phyloP scores from a whole-genome alignment of 2,329 filamentous ascomycete species.

The Apiospora sp. region DNA sequence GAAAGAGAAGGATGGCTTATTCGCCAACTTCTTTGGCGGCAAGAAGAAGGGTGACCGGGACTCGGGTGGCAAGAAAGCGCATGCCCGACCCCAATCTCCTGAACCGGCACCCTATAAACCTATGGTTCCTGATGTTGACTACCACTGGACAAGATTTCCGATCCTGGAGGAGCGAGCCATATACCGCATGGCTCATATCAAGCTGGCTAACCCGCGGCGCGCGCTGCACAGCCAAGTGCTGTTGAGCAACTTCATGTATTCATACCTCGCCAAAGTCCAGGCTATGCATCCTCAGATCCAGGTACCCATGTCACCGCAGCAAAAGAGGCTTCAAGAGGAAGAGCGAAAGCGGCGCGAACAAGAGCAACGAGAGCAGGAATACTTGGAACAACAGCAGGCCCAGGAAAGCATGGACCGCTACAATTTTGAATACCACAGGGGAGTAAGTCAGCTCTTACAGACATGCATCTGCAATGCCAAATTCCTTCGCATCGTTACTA shows the following conservation, averaged over 20 bases:
- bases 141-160: conserved; percentile 94
- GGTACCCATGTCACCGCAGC: conserved; percentile 83
- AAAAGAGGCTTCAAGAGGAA: conserved; percentile 65
- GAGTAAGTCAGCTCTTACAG: conserved; percentile 45
- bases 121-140: conserved; percentile 88
- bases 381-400: conserved; percentile 53
- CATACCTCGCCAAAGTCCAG: conserved; percentile 97
- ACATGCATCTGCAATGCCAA: neutral
- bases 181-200: conserved; percentile 98
- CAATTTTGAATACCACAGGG: conserved; percentile 60
- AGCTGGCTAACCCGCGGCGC: conserved; percentile 94
- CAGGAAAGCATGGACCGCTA: conserved; percentile 58
- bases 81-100: conserved; percentile 77
- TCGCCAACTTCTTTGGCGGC: conserved; percentile 91
- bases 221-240: conserved; percentile 93
- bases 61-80: conserved; percentile 74
- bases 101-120: conserved; percentile 76
- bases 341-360: conserved; percentile 55
- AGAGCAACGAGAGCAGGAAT: conserved; percentile 33
- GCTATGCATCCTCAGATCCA: conserved; percentile 98
- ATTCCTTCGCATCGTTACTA: neutral
- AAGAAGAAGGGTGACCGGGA: conserved; percentile 89
- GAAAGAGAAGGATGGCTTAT: conserved; percentile 93
- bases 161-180: conserved; percentile 96
- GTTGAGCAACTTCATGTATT: conserved; percentile 99